phyloP scores from a whole-genome alignment of 805 yeast genomes.

The Saccharomycopsis amapae region DNA sequence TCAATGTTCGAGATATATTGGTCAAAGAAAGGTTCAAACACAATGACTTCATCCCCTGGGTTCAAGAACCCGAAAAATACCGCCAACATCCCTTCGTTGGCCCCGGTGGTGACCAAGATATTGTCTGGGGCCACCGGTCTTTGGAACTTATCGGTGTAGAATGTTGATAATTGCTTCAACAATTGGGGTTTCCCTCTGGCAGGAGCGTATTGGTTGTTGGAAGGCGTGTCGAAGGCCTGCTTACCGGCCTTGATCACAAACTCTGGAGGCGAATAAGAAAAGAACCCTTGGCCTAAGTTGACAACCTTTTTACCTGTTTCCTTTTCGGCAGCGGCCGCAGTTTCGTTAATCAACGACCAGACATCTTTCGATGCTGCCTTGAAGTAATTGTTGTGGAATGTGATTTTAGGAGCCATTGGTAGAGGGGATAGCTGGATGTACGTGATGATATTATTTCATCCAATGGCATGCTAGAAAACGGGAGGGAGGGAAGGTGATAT shows the following conservation, averaged over 20 bases:
- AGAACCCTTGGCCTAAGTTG: constrained; percentile 95
- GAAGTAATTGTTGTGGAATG: constrained; percentile 57
- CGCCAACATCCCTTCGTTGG: constrained; percentile 90
- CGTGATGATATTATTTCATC: not conserved
- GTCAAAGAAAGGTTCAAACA: constrained; percentile 94
- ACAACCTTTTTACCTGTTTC: constrained; percentile 70
- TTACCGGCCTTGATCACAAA: constrained; percentile 82
- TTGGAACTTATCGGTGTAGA: constrained; percentile 64
- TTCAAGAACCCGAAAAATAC: constrained; percentile 78
- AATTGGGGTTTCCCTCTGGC: constrained; percentile 81
- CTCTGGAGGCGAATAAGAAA: constrained; percentile 92
- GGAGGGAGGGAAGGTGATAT: not conserved
- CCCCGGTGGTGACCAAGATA: constrained; percentile 87
- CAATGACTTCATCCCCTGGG: constrained; percentile 91
- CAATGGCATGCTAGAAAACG: not conserved
- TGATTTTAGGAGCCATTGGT: not conserved
- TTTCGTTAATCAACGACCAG: constrained; percentile 92
- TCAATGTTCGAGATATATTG: constrained; percentile 93
- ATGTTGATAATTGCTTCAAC: constrained; percentile 57
- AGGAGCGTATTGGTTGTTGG: constrained; percentile 87
- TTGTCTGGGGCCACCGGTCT: constrained; percentile 50
- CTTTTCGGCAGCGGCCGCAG: constrained; percentile 53
- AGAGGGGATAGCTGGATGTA: not conserved
- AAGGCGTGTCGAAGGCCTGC: constrained; percentile 62
- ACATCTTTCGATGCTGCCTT: constrained; percentile 75